A percentile compares a stretch with the other conserved stretches of the same genome.
Evolutionary conservation across 2,329 filamentous ascomycete genomes (phyloP).

Genomic region (Trichophyton rubrum): DNA sequence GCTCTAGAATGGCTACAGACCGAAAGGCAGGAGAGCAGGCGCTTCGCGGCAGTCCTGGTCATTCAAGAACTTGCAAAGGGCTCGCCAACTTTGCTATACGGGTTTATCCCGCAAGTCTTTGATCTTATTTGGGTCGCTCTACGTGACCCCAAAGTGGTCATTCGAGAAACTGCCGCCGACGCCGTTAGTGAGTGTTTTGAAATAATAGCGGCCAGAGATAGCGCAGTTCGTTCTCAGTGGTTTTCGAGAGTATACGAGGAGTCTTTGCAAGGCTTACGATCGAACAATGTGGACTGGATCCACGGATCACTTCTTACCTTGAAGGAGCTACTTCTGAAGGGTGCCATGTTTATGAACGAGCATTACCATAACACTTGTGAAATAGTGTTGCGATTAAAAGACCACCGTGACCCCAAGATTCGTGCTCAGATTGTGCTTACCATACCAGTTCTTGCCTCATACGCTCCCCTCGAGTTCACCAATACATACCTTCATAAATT

Average conservation of each 20-base stretch:
- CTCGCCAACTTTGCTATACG: slow-evolving; percentile 89
- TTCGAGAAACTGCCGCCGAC: slow-evolving; percentile 81
- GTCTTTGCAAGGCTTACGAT: slow-evolving; percentile 64
- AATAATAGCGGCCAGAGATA: slow-evolving; percentile 87
- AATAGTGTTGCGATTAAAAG: slow-evolving; percentile 81
- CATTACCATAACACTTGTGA: slow-evolving; percentile 88
- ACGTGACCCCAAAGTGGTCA: slow-evolving; percentile 77
- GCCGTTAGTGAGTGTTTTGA: slow-evolving; percentile 91
- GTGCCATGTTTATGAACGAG: slow-evolving; percentile 98
- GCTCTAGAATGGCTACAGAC: slow-evolving; percentile 95
- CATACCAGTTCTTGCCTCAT: slow-evolving; percentile 84
- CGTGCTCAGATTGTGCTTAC: slow-evolving; percentile 79
- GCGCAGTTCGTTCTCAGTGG: slow-evolving; percentile 73
- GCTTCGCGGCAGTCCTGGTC: slow-evolving; percentile 85
- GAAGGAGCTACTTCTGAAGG: slow-evolving; percentile 84
- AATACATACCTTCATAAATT: slow-evolving; percentile 82
- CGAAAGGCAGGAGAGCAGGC: slow-evolving; percentile 80
- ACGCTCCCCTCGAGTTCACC: slow-evolving; percentile 82
- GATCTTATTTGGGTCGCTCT: slow-evolving; percentile 94
- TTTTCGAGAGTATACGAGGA: slow-evolving; percentile 86
- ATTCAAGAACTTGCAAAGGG: slow-evolving; percentile 83
- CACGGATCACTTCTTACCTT: slow-evolving; percentile 90
- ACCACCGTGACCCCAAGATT: slow-evolving; percentile 79
- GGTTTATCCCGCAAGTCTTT: slow-evolving; percentile 88
- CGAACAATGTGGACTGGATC: slow-evolving; percentile 71